Conservation (phyloP, 371 early-diverging fungal genomes). For the Ecytonucleospora hepatopenaei region DNA sequence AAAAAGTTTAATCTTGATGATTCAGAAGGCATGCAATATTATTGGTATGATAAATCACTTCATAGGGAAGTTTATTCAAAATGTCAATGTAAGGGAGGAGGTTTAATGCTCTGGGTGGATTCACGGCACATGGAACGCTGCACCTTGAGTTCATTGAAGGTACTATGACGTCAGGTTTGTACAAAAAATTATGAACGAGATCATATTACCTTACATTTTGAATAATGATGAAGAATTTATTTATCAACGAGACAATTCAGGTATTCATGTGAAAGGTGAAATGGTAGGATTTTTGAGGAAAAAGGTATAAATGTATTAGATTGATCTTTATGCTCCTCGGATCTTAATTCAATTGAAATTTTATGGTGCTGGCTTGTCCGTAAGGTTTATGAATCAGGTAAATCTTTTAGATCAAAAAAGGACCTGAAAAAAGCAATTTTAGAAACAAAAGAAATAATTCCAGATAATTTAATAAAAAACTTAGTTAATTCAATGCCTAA, state of each 20-base stretch:
- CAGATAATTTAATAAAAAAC: background rate
- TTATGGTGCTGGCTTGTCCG: background rate
- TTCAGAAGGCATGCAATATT: background rate
- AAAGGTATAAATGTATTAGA: constrained; percentile 9
- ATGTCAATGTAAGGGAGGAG: background rate
- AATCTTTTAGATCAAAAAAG: background rate
- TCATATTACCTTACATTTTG: background rate
- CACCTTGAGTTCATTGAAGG: background rate
- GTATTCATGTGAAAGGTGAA: constrained; percentile 21
- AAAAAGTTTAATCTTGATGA: background rate
- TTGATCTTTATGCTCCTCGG: constrained; percentile 16
- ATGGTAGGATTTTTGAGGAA: constrained; percentile 3
- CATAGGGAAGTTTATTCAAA: background rate
- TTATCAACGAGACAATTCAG: constrained; percentile 25
- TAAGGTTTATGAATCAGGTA: background rate
- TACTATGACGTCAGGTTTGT: background rate
- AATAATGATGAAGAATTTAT: background rate
- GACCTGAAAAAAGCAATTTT: background rate
- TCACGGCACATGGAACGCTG: background rate
- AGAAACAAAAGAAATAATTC: background rate
- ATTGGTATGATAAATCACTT: background rate
- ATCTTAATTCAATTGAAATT: constrained; percentile 27
- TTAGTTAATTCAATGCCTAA: background rate
- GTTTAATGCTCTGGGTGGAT: background rate
- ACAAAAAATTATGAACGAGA: background rate